These are phyloP conservation scores for Alloascoidea africana DNA, from an alignment of 805 yeast species.

Conservation along the genomic window DNA sequence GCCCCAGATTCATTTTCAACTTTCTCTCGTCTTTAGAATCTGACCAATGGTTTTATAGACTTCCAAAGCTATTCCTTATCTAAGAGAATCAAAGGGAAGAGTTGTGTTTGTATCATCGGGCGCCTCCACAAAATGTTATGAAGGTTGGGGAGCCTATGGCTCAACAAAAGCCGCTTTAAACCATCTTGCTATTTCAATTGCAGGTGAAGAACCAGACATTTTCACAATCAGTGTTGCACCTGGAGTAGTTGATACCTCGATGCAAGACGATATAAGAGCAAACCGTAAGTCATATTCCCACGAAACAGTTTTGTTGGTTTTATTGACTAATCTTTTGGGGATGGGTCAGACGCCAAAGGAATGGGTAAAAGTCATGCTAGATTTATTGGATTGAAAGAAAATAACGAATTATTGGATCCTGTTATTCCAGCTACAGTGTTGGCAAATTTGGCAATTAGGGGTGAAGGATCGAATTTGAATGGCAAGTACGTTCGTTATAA, in stretches of 20 bases:
- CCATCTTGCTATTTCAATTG: conserved; percentile 52
- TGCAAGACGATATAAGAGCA: conserved; percentile 75
- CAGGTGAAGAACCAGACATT: conserved; percentile 51
- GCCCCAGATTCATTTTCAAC: conserved; percentile 6
- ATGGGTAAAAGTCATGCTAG: conserved; percentile 52
- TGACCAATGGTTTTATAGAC: background rate
- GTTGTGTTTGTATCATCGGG: conserved; percentile 82
- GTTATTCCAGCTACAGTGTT: conserved; percentile 57
- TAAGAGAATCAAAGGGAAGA: conserved; percentile 41
- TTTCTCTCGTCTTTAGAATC: conserved; percentile 4
- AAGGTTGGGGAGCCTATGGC: conserved; percentile 89
- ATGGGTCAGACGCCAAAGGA: conserved; percentile 22
- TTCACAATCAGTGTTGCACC: conserved; percentile 70
- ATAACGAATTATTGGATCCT: conserved; percentile 47
- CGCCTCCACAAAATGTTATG: conserved; percentile 49
- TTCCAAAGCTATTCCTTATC: conserved; percentile 35
- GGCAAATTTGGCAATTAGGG: conserved; percentile 47
- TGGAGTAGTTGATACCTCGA: conserved; percentile 83
- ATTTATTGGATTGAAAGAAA: conserved; percentile 47
- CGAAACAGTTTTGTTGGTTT: background rate
- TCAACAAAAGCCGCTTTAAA: conserved; percentile 85
- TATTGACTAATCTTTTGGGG: background rate
- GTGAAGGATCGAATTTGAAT: conserved; percentile 38
- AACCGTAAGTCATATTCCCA: conserved; percentile 17
- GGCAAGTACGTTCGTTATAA: conserved; percentile 58